Percentiles rank a stretch among this genome's conserved stretches.
Evolutionary conservation across 2,329 filamentous ascomycete genomes (phyloP).

Genomic region (Ophiostoma himal-ulmi): DNA sequence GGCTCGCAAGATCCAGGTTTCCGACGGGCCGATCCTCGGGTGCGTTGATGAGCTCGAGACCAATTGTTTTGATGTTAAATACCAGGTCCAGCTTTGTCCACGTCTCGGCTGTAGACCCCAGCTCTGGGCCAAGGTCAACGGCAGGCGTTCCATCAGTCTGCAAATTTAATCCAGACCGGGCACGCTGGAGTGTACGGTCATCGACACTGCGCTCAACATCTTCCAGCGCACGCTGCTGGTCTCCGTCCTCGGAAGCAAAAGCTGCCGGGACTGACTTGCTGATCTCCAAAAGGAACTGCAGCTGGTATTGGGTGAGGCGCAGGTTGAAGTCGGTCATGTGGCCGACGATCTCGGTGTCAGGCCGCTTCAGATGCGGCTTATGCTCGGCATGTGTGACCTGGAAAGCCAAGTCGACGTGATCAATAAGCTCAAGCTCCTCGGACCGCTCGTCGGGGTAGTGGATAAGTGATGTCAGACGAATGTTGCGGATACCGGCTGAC

Average conservation of each 20-base stretch:
- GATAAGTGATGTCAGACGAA: conserved; percentile 83
- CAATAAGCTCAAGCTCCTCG: conserved; percentile 92
- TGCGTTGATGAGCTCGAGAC: conserved; percentile 78
- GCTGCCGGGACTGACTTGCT: conserved; percentile 82
- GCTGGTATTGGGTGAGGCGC: conserved; percentile 79
- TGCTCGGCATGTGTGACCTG: conserved; percentile 90
- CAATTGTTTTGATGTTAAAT: conserved; percentile 82
- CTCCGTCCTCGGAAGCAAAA: conserved; percentile 56
- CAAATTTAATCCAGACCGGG: conserved; percentile 37
- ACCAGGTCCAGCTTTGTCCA: conserved; percentile 94
- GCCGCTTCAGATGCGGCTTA: conserved; percentile 65
- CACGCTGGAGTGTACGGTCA: conserved; percentile 46
- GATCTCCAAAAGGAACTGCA: conserved; percentile 83
- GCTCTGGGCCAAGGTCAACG: conserved; percentile 60
- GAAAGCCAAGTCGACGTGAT: conserved; percentile 92
- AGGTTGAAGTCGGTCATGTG: conserved; percentile 91
- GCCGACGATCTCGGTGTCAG: conserved; percentile 86
- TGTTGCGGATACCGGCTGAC: conserved; percentile 84
- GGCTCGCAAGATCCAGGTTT: conserved; percentile 68
- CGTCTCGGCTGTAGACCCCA: conserved; percentile 60
- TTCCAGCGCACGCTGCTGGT: conserved; percentile 63
- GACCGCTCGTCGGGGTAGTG: conserved; percentile 65
- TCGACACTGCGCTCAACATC: conserved; percentile 66
- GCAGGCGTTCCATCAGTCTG: conserved; percentile 10
- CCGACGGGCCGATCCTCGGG: conserved; percentile 71